Evolutionary conservation across 2,329 filamentous ascomycete species (phyloP), one percentile per base, ranked within the genome.

Genomic region (Ophiostoma novo-ulmi): DNA sequence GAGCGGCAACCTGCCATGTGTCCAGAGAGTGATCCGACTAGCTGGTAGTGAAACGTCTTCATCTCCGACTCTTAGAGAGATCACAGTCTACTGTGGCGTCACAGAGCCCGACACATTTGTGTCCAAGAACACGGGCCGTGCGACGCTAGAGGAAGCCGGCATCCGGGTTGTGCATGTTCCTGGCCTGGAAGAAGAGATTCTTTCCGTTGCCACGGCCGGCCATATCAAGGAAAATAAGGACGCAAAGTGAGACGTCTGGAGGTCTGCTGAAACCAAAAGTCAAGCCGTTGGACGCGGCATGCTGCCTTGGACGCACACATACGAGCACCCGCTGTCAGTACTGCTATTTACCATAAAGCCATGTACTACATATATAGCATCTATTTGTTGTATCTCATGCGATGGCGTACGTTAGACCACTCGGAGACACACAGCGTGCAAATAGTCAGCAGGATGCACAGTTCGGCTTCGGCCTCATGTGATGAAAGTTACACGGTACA

Each of bases 71-170:
- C 22, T 10, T 20, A 65, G 73, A 0, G 5, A 52, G 13, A 10
- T 74, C 0, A 91, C 87, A 66, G 93, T 99, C 5, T 96, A 94
- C 75, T 89, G 96, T 38, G 95, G 95, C 0, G 91, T 97, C 0
- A 85, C 89, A 75, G 95, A 99, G 80, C 95, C 95, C 0, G 91
- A 91, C 76, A 97, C 88, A 41, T 99, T 98, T 80, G 92, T 98
- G 22, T 88, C 88, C 6, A 85, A 91, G 72, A 98, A 97, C 74
- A 86, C 89, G 71, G 93, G 93, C 8, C 88, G 89, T 75, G 82
- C 80, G 75, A 89, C 87, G 77, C 82, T 99, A 70, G 85, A 89
- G 75, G 85, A 87, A 65, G 89, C 88, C 5, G 93, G 93, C 0
- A 86, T 99, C 69, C 80, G 87, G 64, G 92, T 94, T 73, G 81